These are phyloP conservation scores for Macrolepiota fuliginosa DNA, from an alignment of 768 basidiomycete species.

Conservation along the genomic window DNA sequence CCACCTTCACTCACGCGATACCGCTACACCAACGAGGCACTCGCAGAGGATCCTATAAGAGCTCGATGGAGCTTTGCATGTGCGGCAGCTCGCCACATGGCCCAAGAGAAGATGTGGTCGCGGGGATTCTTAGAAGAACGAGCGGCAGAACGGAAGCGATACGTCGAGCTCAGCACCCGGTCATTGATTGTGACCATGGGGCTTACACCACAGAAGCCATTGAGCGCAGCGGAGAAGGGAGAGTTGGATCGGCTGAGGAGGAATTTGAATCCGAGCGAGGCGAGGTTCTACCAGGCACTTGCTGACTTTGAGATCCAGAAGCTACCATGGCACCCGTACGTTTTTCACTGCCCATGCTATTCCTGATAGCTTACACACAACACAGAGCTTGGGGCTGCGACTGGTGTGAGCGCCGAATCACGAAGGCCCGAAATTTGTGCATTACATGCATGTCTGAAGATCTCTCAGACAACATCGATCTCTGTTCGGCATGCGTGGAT, in stretches of 20 bases:
- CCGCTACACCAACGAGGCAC: constrained; percentile 24
- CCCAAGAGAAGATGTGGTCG: constrained; percentile 29
- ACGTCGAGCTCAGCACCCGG: constrained; percentile 28
- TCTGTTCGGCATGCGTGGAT: constrained; percentile 28
- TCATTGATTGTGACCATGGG: constrained; percentile 26
- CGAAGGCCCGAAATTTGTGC: constrained; percentile 28
- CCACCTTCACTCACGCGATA: constrained; percentile 28
- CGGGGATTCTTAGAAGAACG: constrained; percentile 28
- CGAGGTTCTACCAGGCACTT: constrained; percentile 31
- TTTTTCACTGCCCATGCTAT: background rate
- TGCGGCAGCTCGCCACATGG: constrained; percentile 25
- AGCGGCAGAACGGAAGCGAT: constrained; percentile 28
- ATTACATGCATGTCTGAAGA: constrained; percentile 32
- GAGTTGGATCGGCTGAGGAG: constrained; percentile 29
- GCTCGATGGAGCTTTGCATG: constrained; percentile 32
- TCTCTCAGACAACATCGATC: constrained; percentile 31
- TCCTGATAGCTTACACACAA: background rate
- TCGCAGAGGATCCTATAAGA: constrained; percentile 25
- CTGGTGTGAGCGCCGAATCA: constrained; percentile 29
- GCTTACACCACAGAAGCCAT: constrained; percentile 27
- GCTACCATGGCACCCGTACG: constrained; percentile 33
- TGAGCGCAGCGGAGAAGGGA: constrained; percentile 22
- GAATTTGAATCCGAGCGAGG: constrained; percentile 30
- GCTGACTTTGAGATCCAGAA: constrained; percentile 32
- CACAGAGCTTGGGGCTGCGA: constrained; percentile 29